phyloP scores from a whole-genome alignment of 2,329 filamentous ascomycete species.

The Colletotrichum graminicola region DNA sequence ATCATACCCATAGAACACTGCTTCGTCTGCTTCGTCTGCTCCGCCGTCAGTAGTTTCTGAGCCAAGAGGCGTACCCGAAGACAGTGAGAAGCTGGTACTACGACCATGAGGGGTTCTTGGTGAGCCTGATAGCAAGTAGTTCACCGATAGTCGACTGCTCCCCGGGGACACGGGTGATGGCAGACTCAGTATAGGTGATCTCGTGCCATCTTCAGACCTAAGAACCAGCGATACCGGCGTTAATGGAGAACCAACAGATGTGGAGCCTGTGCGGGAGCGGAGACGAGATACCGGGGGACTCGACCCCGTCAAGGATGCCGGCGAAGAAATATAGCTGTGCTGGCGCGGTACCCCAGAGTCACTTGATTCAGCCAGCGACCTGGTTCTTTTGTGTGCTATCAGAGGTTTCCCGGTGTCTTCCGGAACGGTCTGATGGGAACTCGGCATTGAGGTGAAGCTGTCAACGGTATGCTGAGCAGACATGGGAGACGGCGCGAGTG shows the following conservation, averaged over 20 bases:
- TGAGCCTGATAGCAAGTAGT: slow-evolving; percentile 71
- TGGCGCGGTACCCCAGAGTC: slow-evolving; percentile 4
- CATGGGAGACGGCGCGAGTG: neutral
- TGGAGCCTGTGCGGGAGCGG: slow-evolving; percentile 46
- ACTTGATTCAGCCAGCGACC: slow-evolving; percentile 29
- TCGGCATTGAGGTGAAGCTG: neutral
- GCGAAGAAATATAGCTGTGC: slow-evolving; percentile 23
- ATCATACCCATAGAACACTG: slow-evolving; percentile 76
- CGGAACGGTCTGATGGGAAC: neutral
- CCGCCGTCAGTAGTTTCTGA: slow-evolving; percentile 1
- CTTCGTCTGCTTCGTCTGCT: slow-evolving; percentile 55
- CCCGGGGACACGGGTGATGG: slow-evolving; percentile 45
- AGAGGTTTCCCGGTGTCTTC: neutral
- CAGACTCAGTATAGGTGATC: slow-evolving; percentile 44
- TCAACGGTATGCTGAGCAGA: slow-evolving; percentile 13
- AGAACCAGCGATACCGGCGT: slow-evolving; percentile 56
- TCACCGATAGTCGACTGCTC: slow-evolving; percentile 69
- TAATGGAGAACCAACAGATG: slow-evolving; percentile 52
- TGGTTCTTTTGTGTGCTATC: slow-evolving; percentile 35
- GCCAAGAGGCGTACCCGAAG: slow-evolving; percentile 44
- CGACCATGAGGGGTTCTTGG: slow-evolving; percentile 50
- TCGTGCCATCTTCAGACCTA: slow-evolving; percentile 54
- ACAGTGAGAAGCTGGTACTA: slow-evolving; percentile 43
- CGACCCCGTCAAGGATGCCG: slow-evolving; percentile 19
- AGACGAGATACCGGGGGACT: slow-evolving; percentile 38